Percentiles rank a stretch among this genome's conserved stretches.
Conservation (phyloP, 2,329 filamentous ascomycete genomes). For the Endocalyx cinctus region DNA sequence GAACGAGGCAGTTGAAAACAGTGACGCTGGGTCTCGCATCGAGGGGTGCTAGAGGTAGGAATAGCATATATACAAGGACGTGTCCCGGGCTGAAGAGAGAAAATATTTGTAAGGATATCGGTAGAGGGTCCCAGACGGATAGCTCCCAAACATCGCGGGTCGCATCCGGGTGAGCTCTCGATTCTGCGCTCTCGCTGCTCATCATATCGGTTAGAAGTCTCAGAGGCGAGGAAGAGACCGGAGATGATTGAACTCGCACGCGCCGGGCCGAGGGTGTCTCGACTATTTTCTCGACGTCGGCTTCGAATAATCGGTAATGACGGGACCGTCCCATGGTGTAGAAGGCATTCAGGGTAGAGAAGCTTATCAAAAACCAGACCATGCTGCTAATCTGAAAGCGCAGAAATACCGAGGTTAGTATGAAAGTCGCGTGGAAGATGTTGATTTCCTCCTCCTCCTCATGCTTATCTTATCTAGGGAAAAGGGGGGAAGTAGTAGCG, state of each 20-base stretch:
- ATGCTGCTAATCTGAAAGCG: conserved; percentile 58
- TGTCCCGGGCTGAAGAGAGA: conserved; percentile 92
- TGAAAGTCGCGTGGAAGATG: no score
- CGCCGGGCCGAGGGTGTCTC: conserved; percentile 82
- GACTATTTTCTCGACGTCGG: conserved; percentile 69
- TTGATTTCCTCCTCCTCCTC: no score
- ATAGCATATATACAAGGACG: conserved; percentile 83
- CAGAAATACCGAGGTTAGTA: no score
- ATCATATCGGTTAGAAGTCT: conserved; percentile 67
- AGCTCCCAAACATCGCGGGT: conserved; percentile 91
- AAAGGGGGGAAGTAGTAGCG: no score
- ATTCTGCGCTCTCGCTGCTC: conserved; percentile 66
- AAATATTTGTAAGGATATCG: conserved; percentile 75
- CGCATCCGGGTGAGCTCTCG: conserved; percentile 77
- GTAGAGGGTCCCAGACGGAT: conserved; percentile 87
- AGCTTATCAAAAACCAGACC: conserved; percentile 61
- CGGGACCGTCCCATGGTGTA: conserved; percentile 79
- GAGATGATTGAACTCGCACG: conserved; percentile 82
- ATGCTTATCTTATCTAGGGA: no score
- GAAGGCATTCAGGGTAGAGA: conserved; percentile 71
- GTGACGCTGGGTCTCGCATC: conserved; percentile 82
- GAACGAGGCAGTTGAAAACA: conserved; percentile 73
- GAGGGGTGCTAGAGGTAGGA: conserved; percentile 70
- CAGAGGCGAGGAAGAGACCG: conserved; percentile 72
- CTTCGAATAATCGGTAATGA: conserved; percentile 88